Conservation (phyloP, 495 filamentous ascomycete genomes). For the Penicillium silybi region DNA sequence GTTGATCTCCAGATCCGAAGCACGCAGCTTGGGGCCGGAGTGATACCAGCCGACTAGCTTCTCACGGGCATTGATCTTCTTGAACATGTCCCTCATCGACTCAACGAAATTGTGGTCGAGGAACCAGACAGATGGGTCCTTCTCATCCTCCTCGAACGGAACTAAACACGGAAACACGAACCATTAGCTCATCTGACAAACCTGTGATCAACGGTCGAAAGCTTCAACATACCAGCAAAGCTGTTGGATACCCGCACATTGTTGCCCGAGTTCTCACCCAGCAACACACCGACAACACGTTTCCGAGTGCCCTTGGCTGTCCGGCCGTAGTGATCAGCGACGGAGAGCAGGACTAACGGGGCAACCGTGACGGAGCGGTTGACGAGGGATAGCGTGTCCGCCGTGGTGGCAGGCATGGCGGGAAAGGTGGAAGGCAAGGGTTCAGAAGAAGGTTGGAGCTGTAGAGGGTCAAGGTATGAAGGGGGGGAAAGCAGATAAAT, state of each 20-base stretch:
- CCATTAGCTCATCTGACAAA: conserved; percentile 11
- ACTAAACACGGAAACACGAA: conserved; percentile 49
- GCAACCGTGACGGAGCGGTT: conserved; percentile 93
- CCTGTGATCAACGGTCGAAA: conserved; percentile 2
- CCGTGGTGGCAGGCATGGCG: conserved; percentile 90
- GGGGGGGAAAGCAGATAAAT: neutral
- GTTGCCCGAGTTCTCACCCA: conserved; percentile 93
- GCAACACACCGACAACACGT: conserved; percentile 90
- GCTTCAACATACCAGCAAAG: conserved; percentile 73
- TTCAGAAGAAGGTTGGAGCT: conserved; percentile 3
- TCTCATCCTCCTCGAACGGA: conserved; percentile 97
- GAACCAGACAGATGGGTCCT: conserved; percentile 98
- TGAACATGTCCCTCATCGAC: conserved; percentile 99
- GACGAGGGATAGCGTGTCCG: conserved; percentile 88
- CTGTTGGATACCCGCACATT: conserved; percentile 98
- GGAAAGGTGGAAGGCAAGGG: conserved; percentile 10
- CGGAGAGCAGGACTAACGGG: conserved; percentile 94
- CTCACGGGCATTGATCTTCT: conserved; percentile 98
- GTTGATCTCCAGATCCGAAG: conserved; percentile 98
- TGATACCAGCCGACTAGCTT: conserved; percentile 99
- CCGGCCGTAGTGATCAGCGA: conserved; percentile 97
- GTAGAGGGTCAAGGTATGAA: neutral
- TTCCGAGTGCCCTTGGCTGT: conserved; percentile 85
- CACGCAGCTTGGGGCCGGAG: conserved; percentile 93
- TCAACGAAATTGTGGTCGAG: conserved; percentile 99